Evolutionary conservation across 2,329 filamentous ascomycete genomes (phyloP), one percentile per base, ranked within the genome.

Genomic region (Capronia coronata): DNA sequence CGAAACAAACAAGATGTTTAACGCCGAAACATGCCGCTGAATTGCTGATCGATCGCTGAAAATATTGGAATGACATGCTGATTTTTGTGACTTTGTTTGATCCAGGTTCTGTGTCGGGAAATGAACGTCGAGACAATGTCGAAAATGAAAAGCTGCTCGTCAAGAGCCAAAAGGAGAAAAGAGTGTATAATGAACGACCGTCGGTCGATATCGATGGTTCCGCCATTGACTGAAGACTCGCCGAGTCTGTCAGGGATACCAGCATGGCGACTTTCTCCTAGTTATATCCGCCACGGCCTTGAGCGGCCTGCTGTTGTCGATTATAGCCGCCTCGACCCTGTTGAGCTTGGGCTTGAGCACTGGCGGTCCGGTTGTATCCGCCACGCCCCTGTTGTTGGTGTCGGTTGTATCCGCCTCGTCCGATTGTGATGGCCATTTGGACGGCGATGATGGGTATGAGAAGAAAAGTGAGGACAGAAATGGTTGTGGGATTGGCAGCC

Each of bases 61-160:
- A 25, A 49, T 37, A 5, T 16, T 16, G 30, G 30, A 39, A 50
- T 39, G 38, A 46, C 29, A 19, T 40, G 51, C 51, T 50, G 47
- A 50, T 43, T 43, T 29, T 30, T 16, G 40, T 11, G 19, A 42
- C 38, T 54, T 39, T 61, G 42, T 27, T 44, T 49, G 14, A 51
- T 55, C 44, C 58, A 79, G 76, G 54, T 79, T 79, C 53, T 80
- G 76, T 61, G 75, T 80, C 34, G 75, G 75, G 59, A 78, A 78
- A 59, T 77, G 65, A 64, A 40, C 21, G 18, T 13, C 34, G 14
- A 5, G 19, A 19, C 25, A 30, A 38, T 25, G 45, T 27, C 10
- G 6, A 27, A n/a, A n/a, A n/a, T n/a, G n/a, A n/a, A n/a, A n/a
- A n/a, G n/a, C n/a, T n/a, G 38, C 44, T 32, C 49, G 7, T 52